phyloP scores from a whole-genome alignment of 768 basidiomycete genomes.

The Leccinum rimulosum region DNA sequence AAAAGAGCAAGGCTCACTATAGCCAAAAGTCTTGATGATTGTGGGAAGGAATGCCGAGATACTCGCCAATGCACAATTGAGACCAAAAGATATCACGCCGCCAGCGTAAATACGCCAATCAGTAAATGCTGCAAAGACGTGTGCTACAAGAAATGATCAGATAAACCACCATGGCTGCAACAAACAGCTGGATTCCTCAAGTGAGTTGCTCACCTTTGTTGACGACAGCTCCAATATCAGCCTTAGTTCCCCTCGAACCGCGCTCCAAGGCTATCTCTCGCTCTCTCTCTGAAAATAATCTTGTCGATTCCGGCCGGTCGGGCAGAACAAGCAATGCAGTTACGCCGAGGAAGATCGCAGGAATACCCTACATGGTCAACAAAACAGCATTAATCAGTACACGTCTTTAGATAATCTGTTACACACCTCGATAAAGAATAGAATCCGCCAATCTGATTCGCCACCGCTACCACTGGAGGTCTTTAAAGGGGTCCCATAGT shows the following conservation, averaged over 20 bases:
- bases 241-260: slow-evolving; percentile 63
- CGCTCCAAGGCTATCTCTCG: slow-evolving; percentile 63
- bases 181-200: background rate
- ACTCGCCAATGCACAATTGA: slow-evolving; percentile 73
- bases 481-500: slow-evolving; percentile 32
- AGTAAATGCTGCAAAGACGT: slow-evolving; percentile 57
- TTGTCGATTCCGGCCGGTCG: slow-evolving; percentile 68
- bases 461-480: slow-evolving; percentile 26
- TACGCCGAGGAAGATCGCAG: slow-evolving; percentile 62
- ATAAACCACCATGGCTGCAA: background rate
- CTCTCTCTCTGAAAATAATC: slow-evolving; percentile 48
- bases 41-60: slow-evolving; percentile 84
- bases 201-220: slow-evolving; percentile 48
- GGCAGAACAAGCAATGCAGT: slow-evolving; percentile 58
- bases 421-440: slow-evolving; percentile 71
- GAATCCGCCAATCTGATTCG: slow-evolving; percentile 32
- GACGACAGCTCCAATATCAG: slow-evolving; percentile 61
- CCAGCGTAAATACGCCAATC: slow-evolving; percentile 73
- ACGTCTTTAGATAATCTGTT: background rate
- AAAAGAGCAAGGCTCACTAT: slow-evolving; percentile 43
- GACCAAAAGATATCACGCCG: slow-evolving; percentile 74
- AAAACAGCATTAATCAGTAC: slow-evolving; percentile 29
- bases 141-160: slow-evolving; percentile 39
- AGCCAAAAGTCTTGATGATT: slow-evolving; percentile 72
- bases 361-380: slow-evolving; percentile 49